Conservation (phyloP, 2,329 filamentous ascomycete species). For the Elsinoe ampelina region DNA sequence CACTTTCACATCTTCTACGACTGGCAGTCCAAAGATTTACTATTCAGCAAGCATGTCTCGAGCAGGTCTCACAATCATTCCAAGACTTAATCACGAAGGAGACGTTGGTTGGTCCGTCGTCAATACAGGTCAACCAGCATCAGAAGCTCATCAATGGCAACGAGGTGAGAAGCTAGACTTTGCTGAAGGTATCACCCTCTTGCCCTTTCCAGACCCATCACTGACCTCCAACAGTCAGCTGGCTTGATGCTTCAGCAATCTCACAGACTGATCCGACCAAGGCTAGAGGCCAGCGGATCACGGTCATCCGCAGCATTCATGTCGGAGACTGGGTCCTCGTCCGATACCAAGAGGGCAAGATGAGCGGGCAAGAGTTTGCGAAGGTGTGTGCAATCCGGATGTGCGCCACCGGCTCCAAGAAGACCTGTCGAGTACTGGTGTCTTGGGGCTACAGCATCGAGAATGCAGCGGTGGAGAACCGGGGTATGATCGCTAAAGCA, state of each 20-base stretch:
- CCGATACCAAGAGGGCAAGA: not conserved
- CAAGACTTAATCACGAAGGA: not conserved
- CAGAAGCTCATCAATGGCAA: not conserved
- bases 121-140: not conserved
- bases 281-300: not conserved
- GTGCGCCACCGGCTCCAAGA: not conserved
- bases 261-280: not conserved
- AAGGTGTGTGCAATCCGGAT: not conserved
- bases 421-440: not conserved
- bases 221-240: not conserved
- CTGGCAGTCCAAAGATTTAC: too few species aligned
- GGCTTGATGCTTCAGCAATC: not conserved
- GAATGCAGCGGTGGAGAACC: not conserved
- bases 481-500: not conserved
- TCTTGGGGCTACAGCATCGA: not conserved
- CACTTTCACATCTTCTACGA: too few species aligned
- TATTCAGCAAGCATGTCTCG: not conserved
- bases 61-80: not conserved
- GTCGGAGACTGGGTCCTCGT: constrained; percentile 7
- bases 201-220: not conserved
- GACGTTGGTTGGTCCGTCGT: not conserved
- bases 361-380: not conserved
- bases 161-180: not conserved
- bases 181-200: not conserved
- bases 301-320: not conserved